phyloP scores from a whole-genome alignment of 2,329 filamentous ascomycete genomes.

The Calycina herbarum region DNA sequence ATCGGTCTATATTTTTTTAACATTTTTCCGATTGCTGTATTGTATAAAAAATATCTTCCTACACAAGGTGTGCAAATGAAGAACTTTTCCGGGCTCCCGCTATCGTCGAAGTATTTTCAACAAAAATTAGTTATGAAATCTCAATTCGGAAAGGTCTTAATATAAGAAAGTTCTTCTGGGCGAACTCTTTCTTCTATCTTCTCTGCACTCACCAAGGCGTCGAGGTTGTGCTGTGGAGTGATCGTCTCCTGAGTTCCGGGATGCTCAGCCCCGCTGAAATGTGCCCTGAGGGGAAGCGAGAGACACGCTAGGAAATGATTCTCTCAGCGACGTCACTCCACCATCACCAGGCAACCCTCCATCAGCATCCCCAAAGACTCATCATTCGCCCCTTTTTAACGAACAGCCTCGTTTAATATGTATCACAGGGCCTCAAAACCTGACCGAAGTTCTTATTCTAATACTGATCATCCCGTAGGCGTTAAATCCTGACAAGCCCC shows the following conservation, averaged over 20 bases:
- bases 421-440: constrained; percentile 5
- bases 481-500: not conserved
- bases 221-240: not conserved
- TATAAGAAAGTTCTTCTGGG: not conserved
- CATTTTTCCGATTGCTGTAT: too few relatives aligned
- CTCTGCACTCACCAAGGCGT: not conserved
- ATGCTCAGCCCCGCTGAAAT: not conserved
- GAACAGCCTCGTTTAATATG: not conserved
- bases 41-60: too few relatives aligned
- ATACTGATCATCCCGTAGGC: not conserved
- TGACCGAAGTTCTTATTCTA: constrained; percentile 8
- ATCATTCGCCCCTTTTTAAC: not conserved
- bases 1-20: too few relatives aligned
- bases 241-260: not conserved
- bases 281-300: not conserved
- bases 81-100: too few relatives aligned
- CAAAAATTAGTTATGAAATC: not conserved
- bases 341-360: constrained; percentile 7
- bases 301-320: not conserved
- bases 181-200: not conserved
- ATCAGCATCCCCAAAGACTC: not conserved
- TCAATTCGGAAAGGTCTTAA: not conserved
- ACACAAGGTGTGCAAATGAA: too few relatives aligned
- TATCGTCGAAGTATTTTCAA: too few relatives aligned
- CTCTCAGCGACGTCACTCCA: not conserved